A percentile compares a stretch with the other conserved stretches of the same genome.
These are phyloP conservation scores for Celoporthe dispersa DNA, from an alignment of 2,329 filamentous ascomycete species.

Conservation along the genomic window DNA sequence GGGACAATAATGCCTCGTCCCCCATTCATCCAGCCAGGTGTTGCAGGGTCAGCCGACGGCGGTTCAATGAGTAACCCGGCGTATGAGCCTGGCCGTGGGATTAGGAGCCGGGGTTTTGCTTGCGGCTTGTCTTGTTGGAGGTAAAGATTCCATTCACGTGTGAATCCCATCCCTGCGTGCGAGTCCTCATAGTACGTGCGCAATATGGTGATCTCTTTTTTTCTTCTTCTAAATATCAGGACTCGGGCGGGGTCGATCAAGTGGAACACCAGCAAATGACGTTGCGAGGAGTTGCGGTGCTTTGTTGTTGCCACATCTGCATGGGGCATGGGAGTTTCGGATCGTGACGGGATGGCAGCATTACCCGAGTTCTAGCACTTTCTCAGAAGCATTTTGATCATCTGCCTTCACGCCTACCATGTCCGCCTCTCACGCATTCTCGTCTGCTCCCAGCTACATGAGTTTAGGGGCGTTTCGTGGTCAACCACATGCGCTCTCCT, in stretches of 20 bases:
- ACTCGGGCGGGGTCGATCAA: neutral
- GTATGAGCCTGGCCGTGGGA: neutral
- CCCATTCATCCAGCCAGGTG: neutral
- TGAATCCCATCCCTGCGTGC: neutral
- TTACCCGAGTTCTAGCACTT: constrained; percentile 4
- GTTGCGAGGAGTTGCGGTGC: constrained; percentile 22
- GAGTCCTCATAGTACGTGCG: neutral
- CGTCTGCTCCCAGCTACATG: neutral
- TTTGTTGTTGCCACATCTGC: constrained; percentile 18
- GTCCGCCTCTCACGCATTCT: neutral
- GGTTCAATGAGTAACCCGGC: neutral
- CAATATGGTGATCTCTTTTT: neutral
- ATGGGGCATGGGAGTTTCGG: constrained; percentile 23
- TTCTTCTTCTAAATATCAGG: neutral
- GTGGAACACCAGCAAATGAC: constrained; percentile 13
- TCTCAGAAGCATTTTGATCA: constrained; percentile 7
- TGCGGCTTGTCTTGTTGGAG: constrained; percentile 24
- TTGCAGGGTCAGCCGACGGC: neutral
- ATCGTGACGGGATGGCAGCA: constrained; percentile 11
- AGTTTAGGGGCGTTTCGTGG: neutral
- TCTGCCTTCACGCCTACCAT: neutral
- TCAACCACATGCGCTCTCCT: neutral
- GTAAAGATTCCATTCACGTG: constrained; percentile 1
- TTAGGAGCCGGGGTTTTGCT: constrained; percentile 13
- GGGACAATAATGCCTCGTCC: neutral